These are phyloP conservation scores for Colletotrichum endophyticum DNA, from an alignment of 2,329 filamentous ascomycete genomes.

Conservation along the genomic window DNA sequence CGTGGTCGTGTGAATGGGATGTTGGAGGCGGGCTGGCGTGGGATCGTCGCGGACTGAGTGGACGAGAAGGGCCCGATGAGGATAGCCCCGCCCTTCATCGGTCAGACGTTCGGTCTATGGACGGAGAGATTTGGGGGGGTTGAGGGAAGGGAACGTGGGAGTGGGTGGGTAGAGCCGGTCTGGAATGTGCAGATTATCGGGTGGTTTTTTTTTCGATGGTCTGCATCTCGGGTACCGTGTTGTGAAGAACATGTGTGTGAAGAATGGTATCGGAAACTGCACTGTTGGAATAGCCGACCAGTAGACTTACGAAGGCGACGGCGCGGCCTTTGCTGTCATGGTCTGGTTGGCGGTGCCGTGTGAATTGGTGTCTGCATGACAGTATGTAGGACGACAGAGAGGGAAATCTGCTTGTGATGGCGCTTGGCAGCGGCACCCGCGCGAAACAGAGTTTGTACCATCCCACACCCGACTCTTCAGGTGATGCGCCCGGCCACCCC, in stretches of 20 bases:
- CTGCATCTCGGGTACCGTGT: neutral
- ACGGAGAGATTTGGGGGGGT: neutral
- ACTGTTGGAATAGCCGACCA: neutral
- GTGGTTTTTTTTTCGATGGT: neutral
- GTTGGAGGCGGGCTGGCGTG: neutral
- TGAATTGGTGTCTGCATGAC: neutral
- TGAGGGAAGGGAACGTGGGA: neutral
- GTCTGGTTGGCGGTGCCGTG: neutral
- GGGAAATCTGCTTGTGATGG: slow-evolving; percentile 17
- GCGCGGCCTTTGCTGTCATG: slow-evolving; percentile 1
- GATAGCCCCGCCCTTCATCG: slow-evolving; percentile 12
- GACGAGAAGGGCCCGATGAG: neutral
- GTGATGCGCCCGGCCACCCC: slow-evolving; percentile 6
- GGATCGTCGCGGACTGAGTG: slow-evolving; percentile 12
- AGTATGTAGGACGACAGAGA: slow-evolving; percentile 11
- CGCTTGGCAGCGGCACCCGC: slow-evolving; percentile 20
- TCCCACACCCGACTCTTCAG: slow-evolving; percentile 7
- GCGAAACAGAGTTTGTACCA: slow-evolving; percentile 16
- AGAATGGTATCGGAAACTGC: neutral
- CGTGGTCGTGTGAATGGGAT: slow-evolving; percentile 17
- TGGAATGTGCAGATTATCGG: neutral
- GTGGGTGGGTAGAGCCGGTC: slow-evolving; percentile 1
- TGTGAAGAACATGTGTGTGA: neutral
- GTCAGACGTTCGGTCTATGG: slow-evolving; percentile 7
- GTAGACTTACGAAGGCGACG: neutral